Percentiles rank a stretch among this genome's conserved stretches.
phyloP scores from a whole-genome alignment of 2,329 filamentous ascomycete genomes.

The Penicillium sclerotiorum region DNA sequence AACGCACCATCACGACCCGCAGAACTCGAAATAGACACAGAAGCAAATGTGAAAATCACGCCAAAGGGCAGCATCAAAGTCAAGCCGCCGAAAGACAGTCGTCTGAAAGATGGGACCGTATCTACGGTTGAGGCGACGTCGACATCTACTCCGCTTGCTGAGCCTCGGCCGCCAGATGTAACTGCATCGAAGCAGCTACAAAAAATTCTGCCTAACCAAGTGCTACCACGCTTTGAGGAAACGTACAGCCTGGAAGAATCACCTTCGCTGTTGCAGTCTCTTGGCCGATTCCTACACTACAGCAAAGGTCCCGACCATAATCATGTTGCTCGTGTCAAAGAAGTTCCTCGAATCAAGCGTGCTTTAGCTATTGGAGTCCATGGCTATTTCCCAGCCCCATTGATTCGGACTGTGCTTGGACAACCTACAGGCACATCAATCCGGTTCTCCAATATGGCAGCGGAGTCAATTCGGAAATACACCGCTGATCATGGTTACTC shows the following conservation, averaged over 20 bases:
- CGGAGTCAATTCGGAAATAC: slow-evolving; percentile 82
- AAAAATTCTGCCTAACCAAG: slow-evolving; percentile 47
- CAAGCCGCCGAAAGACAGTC: slow-evolving; percentile 29
- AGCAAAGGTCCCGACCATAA: slow-evolving; percentile 62
- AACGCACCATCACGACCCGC: slow-evolving; percentile 20
- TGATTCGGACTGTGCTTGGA: slow-evolving; percentile 87
- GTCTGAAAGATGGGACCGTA: slow-evolving; percentile 26
- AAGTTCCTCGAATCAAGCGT: slow-evolving; percentile 73
- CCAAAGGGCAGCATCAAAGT: slow-evolving; percentile 34
- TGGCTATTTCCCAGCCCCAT: slow-evolving; percentile 84
- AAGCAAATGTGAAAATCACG: slow-evolving; percentile 28
- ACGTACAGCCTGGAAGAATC: slow-evolving; percentile 49
- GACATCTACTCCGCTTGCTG: slow-evolving; percentile 22
- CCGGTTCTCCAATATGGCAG: slow-evolving; percentile 85
- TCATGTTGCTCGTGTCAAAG: slow-evolving; percentile 72
- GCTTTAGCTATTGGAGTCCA: slow-evolving; percentile 94
- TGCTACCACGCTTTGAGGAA: slow-evolving; percentile 51
- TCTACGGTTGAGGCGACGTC: slow-evolving; percentile 20
- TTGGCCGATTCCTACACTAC: slow-evolving; percentile 49
- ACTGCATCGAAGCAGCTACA: slow-evolving; percentile 40
- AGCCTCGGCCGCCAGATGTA: slow-evolving; percentile 30
- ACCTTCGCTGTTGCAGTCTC: slow-evolving; percentile 67
- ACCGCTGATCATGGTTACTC: slow-evolving; percentile 70
- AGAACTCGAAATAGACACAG: slow-evolving; percentile 20
- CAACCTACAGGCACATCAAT: slow-evolving; percentile 95